Base-by-base conservation (phyloP, 2,329 filamentous ascomycete genomes). In the Teratosphaeria destructans region DNA sequence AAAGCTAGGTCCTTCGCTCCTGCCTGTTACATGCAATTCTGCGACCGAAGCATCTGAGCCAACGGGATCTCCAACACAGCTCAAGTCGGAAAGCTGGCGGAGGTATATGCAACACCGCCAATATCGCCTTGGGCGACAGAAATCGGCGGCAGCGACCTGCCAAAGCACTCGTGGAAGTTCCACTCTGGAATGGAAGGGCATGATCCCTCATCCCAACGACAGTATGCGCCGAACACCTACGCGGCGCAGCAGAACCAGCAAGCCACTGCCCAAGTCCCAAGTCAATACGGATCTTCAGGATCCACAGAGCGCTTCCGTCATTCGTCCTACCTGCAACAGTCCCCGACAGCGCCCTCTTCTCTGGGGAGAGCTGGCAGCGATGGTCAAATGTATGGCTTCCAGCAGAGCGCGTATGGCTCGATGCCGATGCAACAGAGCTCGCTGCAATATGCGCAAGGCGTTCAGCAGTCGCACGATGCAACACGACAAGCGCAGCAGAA, bases 401-500 rank as follows among this genome's bases (percentile, higher is more conserved):
- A 78, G 70, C 82, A 81, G 69, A 72, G 77, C 70, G 81, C 82
- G 77, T 70, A 79, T 66, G 72, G 79, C 76, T 73, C 82, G 74
- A 73, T 86, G 80, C 78, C 83, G 63, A 73, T 77, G 49, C 74
- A 74, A 61, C 68, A 75, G 54, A 67, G 70, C 56, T 65, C 68
- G 56, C 81, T 91, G 73, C 79, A 85, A 62, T 88, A 89, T 73
- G 61, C 64, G 43, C 62, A 66, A 39, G 62, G 66, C 34, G 57
- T 67, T 57, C 34, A 32, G 29, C 61, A 61, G 43, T 63, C 82
- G 82, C 68, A 77, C 83, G 57, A 85, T 85, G 67, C 90, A 89
- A 73, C 78, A 59, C 63, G 69, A 60, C 66, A 64, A 58, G 61
- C 63, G 79, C 61, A 82, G 71, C 61, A 74, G 74, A 77, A 73